phyloP scores from a whole-genome alignment of 2,329 filamentous ascomycete species.

The Fusarium sublunatum region DNA sequence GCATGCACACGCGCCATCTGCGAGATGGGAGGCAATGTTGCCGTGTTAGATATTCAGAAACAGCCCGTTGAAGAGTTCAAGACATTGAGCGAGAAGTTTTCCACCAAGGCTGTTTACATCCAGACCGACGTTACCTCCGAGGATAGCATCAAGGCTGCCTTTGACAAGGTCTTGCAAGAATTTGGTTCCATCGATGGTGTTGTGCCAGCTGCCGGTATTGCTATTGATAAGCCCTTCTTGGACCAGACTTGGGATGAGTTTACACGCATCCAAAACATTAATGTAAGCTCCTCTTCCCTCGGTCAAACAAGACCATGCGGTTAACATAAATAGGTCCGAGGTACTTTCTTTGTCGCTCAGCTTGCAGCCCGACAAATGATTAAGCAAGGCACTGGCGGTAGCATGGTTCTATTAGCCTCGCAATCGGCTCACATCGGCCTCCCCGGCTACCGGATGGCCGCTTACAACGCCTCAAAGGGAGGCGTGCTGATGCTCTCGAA shows the following conservation, averaged over 20 bases:
- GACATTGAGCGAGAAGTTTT: slow-evolving; percentile 37
- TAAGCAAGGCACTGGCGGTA: slow-evolving; percentile 53
- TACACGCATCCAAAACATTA: slow-evolving; percentile 55
- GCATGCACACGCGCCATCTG: slow-evolving; percentile 53
- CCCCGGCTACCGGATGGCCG: slow-evolving; percentile 48
- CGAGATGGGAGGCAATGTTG: slow-evolving; percentile 56
- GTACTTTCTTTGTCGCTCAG: slow-evolving; percentile 57
- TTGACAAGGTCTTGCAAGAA: slow-evolving; percentile 40
- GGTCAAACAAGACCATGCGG: neutral
- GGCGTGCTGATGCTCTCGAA: slow-evolving; percentile 55
- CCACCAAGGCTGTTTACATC: slow-evolving; percentile 46
- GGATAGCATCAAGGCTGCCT: slow-evolving; percentile 44
- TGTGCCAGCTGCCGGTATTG: slow-evolving; percentile 54
- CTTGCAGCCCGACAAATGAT: slow-evolving; percentile 54
- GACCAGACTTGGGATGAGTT: slow-evolving; percentile 58
- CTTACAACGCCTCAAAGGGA: slow-evolving; percentile 58
- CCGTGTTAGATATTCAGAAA: slow-evolving; percentile 51
- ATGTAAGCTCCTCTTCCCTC: slow-evolving; percentile 46
- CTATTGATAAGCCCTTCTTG: slow-evolving; percentile 57
- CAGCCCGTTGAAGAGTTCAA: slow-evolving; percentile 48
- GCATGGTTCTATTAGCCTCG: slow-evolving; percentile 50
- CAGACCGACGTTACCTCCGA: slow-evolving; percentile 49
- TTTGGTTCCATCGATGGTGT: slow-evolving; percentile 47
- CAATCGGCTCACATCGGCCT: slow-evolving; percentile 42
- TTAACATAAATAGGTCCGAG: slow-evolving; percentile 49